phyloP scores from a whole-genome alignment of 805 yeast genomes.

The Wickerhamomyces tratensis region DNA sequence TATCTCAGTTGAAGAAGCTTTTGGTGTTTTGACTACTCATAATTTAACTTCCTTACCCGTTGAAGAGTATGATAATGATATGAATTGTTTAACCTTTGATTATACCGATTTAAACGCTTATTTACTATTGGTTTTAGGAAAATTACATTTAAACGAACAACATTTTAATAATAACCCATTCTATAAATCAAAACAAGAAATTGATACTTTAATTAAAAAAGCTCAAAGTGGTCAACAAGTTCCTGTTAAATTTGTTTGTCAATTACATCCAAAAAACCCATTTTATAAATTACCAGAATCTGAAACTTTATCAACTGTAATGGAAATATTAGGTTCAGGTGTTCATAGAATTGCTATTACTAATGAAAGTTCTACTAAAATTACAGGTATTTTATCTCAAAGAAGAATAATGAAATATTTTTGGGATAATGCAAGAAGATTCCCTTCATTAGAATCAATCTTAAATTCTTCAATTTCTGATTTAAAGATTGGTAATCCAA shows the following conservation, averaged over 20 bases:
- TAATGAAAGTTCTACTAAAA: constrained; percentile 36
- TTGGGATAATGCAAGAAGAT: constrained; percentile 89
- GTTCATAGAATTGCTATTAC: constrained; percentile 89
- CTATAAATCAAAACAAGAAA: constrained; percentile 26
- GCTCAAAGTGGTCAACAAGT: constrained; percentile 87
- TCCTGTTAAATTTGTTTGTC: constrained; percentile 82
- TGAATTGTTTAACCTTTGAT: constrained; percentile 79
- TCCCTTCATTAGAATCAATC: constrained; percentile 70
- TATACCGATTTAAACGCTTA: constrained; percentile 87
- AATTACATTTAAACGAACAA: constrained; percentile 31
- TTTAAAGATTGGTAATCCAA: constrained; percentile 61
- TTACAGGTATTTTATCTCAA: constrained; percentile 84
- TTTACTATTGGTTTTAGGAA: constrained; percentile 74
- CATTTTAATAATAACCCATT: constrained; percentile 18
- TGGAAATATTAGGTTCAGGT: constrained; percentile 87
- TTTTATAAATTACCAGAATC: constrained; percentile 67
- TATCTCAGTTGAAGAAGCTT: constrained; percentile 79
- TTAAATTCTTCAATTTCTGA: constrained; percentile 62
- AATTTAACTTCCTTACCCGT: constrained; percentile 86
- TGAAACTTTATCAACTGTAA: constrained; percentile 63
- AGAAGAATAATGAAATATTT: constrained; percentile 75
- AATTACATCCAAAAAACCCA: constrained; percentile 80
- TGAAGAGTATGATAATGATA: constrained; percentile 39
- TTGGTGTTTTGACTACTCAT: constrained; percentile 61
- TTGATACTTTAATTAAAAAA: constrained; percentile 34